Conservation (phyloP, 192 early-diverging fungal genomes). For the Coemansia interrupta region DNA sequence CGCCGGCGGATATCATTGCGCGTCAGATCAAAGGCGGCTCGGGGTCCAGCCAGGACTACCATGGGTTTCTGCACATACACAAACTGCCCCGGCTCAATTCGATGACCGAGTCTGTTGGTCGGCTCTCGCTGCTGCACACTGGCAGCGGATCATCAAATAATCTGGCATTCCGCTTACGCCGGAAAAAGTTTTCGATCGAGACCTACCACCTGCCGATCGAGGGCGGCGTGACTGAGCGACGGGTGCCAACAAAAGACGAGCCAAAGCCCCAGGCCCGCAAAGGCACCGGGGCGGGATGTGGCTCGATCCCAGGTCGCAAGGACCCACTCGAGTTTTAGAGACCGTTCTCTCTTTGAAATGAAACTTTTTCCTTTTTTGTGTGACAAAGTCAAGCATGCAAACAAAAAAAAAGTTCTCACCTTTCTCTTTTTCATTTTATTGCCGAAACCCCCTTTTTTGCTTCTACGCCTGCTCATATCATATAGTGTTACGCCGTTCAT, state of each 20-base stretch:
- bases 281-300: constrained; percentile 38
- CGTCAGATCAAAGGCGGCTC: constrained; percentile 53
- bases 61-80: constrained; percentile 84
- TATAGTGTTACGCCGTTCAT: too few relatives aligned
- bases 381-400: background rate
- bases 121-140: constrained; percentile 60
- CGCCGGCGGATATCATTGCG: constrained; percentile 50
- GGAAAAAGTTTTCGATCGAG: constrained; percentile 90
- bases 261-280: constrained; percentile 6
- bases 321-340: constrained; percentile 55
- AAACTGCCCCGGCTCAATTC: constrained; percentile 77
- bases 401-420: background rate
- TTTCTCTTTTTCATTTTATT: background rate
- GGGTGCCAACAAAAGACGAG: constrained; percentile 39
- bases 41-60: constrained; percentile 64
- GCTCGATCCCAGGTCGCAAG: constrained; percentile 41
- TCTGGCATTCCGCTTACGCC: constrained; percentile 80
- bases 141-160: constrained; percentile 61
- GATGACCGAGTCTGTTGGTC: constrained; percentile 64
- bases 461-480: background rate
- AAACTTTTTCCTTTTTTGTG: background rate
- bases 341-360: background rate
- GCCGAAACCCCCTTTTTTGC: background rate
- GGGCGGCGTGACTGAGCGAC: constrained; percentile 69
- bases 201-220: constrained; percentile 94